phyloP scores from a whole-genome alignment of 2,329 filamentous ascomycete species.

The Scedosporium dehoogii region DNA sequence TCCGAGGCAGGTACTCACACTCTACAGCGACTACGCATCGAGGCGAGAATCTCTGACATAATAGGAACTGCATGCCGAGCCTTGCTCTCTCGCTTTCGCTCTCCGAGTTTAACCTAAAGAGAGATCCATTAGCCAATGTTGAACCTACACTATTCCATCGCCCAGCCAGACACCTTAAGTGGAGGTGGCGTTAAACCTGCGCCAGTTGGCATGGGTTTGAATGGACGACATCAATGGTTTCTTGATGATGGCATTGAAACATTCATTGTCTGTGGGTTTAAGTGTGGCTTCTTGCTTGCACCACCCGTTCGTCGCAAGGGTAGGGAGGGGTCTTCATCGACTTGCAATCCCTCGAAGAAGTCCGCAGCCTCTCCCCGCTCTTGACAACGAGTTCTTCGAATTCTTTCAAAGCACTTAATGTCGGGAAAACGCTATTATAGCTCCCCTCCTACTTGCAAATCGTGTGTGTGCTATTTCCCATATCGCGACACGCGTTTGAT shows the following conservation, averaged over 20 bases:
- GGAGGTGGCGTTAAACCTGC: neutral
- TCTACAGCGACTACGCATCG: too few species aligned
- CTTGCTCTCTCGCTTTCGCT: neutral
- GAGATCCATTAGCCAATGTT: neutral
- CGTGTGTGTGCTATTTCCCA: neutral
- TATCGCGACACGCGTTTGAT: slow-evolving; percentile 4
- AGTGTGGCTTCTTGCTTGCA: neutral
- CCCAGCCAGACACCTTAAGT: too few species aligned
- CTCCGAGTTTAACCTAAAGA: neutral
- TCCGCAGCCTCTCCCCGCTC: too few species aligned
- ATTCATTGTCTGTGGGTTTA: neutral
- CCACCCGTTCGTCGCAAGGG: neutral
- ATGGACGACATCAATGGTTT: neutral
- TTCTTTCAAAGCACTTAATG: neutral
- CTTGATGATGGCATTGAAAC: neutral
- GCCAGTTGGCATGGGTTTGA: neutral
- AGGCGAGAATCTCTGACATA: neutral
- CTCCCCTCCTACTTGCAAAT: neutral
- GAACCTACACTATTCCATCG: neutral
- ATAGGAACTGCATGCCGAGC: neutral
- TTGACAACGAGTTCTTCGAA: neutral
- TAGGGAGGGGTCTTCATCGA: neutral
- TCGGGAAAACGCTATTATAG: neutral
- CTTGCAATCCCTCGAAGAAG: too few species aligned
- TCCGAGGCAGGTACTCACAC: too few species aligned